These are phyloP conservation scores for Delonix regia DNA, from an alignment of 306 rosid species.

Conservation along the genomic window DNA sequence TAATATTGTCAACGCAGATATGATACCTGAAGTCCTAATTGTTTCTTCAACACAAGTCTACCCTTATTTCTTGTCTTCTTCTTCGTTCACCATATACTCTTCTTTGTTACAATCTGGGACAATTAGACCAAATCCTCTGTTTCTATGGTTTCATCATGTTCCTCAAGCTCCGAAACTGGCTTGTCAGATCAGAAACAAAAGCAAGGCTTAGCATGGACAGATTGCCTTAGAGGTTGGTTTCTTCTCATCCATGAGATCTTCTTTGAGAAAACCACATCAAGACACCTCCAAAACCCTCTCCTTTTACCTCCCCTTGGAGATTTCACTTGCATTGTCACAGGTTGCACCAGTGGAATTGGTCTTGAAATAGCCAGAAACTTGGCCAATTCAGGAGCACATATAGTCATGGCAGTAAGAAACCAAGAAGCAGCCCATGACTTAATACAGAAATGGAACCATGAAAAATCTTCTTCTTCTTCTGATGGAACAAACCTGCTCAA, in stretches of 20 bases:
- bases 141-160: neutral
- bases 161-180: neutral
- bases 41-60: no score
- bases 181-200: neutral
- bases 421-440: neutral
- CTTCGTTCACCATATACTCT: neutral
- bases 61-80: neutral
- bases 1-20: no score
- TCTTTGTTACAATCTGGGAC: neutral
- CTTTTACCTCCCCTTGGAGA: neutral
- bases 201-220: neutral
- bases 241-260: neutral
- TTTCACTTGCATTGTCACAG: neutral
- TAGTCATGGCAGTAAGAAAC: constrained; percentile 1
- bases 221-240: neutral
- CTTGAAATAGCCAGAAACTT: neutral
- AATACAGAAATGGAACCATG: neutral
- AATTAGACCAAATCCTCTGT: neutral
- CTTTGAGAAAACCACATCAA: neutral
- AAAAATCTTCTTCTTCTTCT: neutral
- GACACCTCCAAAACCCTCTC: neutral
- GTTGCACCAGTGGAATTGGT: neutral
- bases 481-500: neutral
- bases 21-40: no score
- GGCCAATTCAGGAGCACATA: neutral